Percentiles rank a stretch among this genome's conserved stretches.
phyloP scores from a whole-genome alignment of 192 early-diverging fungal species.

The Coemansia erecta region DNA sequence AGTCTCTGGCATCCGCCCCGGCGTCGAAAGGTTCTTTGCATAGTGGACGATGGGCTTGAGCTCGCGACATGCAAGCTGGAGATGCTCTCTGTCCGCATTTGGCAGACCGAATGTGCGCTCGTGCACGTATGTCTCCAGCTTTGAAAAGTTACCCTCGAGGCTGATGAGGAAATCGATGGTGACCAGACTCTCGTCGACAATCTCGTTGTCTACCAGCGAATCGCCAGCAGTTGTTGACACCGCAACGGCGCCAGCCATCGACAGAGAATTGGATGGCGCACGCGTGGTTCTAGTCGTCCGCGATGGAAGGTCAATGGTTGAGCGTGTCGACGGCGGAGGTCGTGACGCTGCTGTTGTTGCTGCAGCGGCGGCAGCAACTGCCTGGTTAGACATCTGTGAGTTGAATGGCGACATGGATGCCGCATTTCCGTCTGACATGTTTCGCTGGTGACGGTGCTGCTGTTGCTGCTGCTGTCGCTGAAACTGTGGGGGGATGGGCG shows the following conservation, averaged over 20 bases:
- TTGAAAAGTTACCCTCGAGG: conserved; percentile 40
- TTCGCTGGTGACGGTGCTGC: conserved; percentile 1
- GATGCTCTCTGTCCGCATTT: conserved; percentile 1
- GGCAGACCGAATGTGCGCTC: not conserved
- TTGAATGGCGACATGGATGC: not conserved
- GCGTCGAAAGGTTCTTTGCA: conserved; percentile 38
- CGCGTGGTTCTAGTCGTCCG: not conserved
- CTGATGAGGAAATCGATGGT: conserved; percentile 48
- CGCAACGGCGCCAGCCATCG: conserved; percentile 17
- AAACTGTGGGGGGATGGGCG: conserved; percentile 8
- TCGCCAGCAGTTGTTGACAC: conserved; percentile 29
- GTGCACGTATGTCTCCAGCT: conserved; percentile 27
- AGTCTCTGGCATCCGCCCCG: conserved; percentile 19
- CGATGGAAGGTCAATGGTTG: conserved; percentile 38
- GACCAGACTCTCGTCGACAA: conserved; percentile 44
- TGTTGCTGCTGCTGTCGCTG: conserved; percentile 10
- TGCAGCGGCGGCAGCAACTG: not conserved
- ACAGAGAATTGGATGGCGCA: conserved; percentile 6
- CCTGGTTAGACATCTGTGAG: not conserved
- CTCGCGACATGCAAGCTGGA: conserved; percentile 34
- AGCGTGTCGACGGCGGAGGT: not conserved
- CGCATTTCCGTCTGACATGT: not conserved
- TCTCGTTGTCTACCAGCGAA: conserved; percentile 41
- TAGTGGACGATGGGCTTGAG: conserved; percentile 51
- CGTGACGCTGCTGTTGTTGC: too few species aligned